Conservation (phyloP, 805 yeast species). For the Candida patagonica region DNA sequence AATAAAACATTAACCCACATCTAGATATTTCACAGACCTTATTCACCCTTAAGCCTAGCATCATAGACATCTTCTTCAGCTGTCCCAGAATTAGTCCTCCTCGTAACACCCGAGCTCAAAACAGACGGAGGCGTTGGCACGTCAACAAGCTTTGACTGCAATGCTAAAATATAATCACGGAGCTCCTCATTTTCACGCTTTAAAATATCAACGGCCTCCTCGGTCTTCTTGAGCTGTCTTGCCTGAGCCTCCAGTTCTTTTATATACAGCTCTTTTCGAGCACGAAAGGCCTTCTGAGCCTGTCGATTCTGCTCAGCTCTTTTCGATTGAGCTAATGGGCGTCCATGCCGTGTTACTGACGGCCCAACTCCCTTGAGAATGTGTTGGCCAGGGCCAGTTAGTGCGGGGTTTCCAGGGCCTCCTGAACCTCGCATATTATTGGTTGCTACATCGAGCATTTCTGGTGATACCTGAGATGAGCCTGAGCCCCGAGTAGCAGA, state of each 20-base stretch:
- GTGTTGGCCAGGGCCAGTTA: conserved; percentile 1
- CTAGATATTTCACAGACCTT: not conserved
- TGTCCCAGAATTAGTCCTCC: not conserved
- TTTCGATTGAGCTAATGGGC: conserved; percentile 45
- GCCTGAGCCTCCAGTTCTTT: conserved; percentile 71
- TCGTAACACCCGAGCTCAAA: not conserved
- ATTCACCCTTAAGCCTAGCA: not conserved
- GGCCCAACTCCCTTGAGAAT: not conserved
- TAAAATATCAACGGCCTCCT: conserved; percentile 56
- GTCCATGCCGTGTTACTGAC: not conserved
- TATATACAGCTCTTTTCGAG: conserved; percentile 71
- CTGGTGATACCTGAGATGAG: not conserved
- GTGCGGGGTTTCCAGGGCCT: conserved; percentile 2
- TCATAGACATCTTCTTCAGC: not conserved
- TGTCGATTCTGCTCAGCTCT: conserved; percentile 88
- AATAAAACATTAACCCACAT: not conserved
- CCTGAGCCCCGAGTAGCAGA: not conserved
- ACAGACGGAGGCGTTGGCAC: conserved; percentile 36
- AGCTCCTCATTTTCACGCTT: conserved; percentile 62
- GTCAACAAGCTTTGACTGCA: conserved; percentile 46
- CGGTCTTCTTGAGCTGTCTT: conserved; percentile 49
- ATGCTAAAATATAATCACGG: conserved; percentile 60
- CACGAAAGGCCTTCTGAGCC: conserved; percentile 88
- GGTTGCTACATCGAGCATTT: not conserved
- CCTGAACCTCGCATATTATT: not conserved